Evolutionary conservation across 331 rosid genomes (phyloP).

Genomic region (Prunus yedoensis): DNA sequence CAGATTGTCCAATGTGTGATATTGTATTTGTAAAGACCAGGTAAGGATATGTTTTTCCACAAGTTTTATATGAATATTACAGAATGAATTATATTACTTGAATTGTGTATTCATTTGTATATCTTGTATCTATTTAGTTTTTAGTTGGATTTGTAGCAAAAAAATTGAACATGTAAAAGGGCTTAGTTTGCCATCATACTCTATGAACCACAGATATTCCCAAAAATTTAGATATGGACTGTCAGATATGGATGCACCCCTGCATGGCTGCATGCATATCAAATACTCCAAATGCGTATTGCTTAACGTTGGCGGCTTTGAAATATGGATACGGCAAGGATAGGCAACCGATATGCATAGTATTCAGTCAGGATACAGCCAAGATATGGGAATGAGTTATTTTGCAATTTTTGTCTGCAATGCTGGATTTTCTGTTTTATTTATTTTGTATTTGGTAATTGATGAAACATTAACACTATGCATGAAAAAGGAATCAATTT

Average conservation of each 20-base stretch:
- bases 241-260: background rate
- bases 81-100: background rate
- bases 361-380: background rate
- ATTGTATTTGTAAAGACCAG: slow-evolving; percentile 87
- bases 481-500: no score
- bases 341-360: background rate
- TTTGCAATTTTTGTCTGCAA: background rate
- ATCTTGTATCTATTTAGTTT: background rate
- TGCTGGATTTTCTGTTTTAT: background rate
- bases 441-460: no score
- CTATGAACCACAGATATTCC: background rate
- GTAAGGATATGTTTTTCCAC: slow-evolving; percentile 37
- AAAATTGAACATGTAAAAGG: background rate
- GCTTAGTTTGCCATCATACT: background rate
- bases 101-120: background rate
- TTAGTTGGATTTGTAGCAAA: background rate
- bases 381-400: no score
- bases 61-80: background rate
- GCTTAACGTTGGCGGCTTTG: background rate
- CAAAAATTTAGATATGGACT: background rate
- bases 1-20: slow-evolving; percentile 80
- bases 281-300: background rate
- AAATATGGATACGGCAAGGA: background rate
- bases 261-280: background rate
- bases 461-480: no score